Conservation (phyloP, 106 monocot species). For the Allium sativum region DNA sequence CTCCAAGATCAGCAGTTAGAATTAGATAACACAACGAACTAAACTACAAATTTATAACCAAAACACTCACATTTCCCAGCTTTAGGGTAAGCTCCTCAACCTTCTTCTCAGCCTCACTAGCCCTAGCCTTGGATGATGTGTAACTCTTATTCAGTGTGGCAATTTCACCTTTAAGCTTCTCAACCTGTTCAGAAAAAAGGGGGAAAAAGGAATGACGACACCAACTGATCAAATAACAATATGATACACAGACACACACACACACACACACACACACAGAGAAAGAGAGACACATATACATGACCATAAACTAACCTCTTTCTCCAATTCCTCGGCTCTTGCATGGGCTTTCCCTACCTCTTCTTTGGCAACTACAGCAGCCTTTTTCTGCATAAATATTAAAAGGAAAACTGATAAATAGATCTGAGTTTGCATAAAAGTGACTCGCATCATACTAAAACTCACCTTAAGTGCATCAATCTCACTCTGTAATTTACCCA, state of each 20-base stretch:
- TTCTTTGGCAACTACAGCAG: conserved; percentile 20
- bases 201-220: no score
- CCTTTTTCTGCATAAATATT: conserved; percentile 26
- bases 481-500: conserved; percentile 26
- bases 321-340: conserved; percentile 33
- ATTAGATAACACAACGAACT: no score
- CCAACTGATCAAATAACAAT: background rate
- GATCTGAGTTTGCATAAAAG: no score
- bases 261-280: no score
- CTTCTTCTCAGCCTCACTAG: conserved; percentile 50
- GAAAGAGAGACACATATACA: no score
- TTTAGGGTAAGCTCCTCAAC: conserved; percentile 26
- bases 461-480: conserved; percentile 34
- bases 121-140: conserved; percentile 31
- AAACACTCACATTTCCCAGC: conserved; percentile 36
- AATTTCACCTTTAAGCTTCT: conserved; percentile 40
- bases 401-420: background rate
- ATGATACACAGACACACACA: no score
- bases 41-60: no score
- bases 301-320: conserved; percentile 27
- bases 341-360: conserved; percentile 34
- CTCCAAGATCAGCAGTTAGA: no score
- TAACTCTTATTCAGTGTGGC: conserved; percentile 29
- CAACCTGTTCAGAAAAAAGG: conserved; percentile 29
- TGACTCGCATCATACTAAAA: no score